phyloP scores from a whole-genome alignment of 495 filamentous ascomycete genomes.

The Neurospora intermedia region DNA sequence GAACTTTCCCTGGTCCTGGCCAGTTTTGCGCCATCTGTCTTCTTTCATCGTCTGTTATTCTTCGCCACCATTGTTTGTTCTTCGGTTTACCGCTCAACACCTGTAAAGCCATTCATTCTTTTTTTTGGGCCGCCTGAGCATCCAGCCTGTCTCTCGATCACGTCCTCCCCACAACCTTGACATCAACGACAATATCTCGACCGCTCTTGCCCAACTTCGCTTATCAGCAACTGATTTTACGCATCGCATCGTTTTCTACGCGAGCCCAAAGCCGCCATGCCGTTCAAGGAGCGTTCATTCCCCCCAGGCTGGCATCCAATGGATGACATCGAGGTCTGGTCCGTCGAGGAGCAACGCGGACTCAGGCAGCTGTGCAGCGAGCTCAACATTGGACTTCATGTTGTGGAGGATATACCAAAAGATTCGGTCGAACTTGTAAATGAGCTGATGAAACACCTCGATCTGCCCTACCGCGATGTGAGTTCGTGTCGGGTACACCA shows the following conservation, averaged over 20 bases:
- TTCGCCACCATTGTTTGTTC: not conserved
- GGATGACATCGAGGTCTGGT: not conserved
- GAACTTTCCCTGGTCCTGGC: not conserved
- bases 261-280: not conserved
- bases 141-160: not conserved
- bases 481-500: not conserved
- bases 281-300: not conserved
- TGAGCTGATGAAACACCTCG: not conserved
- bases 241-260: not conserved
- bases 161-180: not conserved
- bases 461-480: not conserved
- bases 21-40: not conserved
- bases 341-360: fast-evolving
- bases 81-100: not conserved
- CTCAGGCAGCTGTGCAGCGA: not conserved
- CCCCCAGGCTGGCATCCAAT: not conserved
- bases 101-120: not conserved
- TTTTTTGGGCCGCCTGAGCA: not conserved
- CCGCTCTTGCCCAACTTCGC: no score
- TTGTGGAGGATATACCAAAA: not conserved
- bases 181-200: not conserved
- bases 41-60: not conserved
- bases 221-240: not conserved
- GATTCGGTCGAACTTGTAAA: not conserved
- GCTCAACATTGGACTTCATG: not conserved